Evolutionary conservation across 345 rosid species (phyloP).

Genomic region (Bretschneidera sinensis): DNA sequence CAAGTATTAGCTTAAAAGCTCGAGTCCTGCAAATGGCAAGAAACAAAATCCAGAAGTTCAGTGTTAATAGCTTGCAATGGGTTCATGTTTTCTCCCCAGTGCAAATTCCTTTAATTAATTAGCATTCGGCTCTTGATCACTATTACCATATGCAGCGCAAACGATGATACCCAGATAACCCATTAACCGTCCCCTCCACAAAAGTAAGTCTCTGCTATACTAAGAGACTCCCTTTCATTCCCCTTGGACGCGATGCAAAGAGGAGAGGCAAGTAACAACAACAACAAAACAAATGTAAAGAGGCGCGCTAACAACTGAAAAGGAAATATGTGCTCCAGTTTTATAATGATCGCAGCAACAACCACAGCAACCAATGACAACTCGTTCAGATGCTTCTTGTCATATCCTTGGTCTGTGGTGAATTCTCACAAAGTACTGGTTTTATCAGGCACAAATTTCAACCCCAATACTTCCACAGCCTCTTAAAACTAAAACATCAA

Average conservation of each 20-base stretch:
- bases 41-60: conserved; percentile 44
- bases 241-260: conserved; percentile 31
- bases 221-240: conserved; percentile 1
- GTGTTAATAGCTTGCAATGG: conserved; percentile 35
- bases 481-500: too few species aligned
- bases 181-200: conserved; percentile 9
- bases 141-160: too few species aligned
- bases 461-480: too few species aligned
- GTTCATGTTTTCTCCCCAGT: conserved; percentile 19
- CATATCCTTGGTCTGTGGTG: conserved; percentile 19
- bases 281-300: conserved; percentile 25
- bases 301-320: conserved; percentile 18
- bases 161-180: too few species aligned
- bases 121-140: neutral
- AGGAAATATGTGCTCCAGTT: conserved; percentile 30
- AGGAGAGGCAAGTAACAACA: conserved; percentile 38
- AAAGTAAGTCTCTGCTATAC: conserved; percentile 3
- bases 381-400: conserved; percentile 39
- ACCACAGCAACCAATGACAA: conserved; percentile 38
- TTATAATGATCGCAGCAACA: conserved; percentile 35
- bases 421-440: conserved; percentile 47
- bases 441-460: too few species aligned
- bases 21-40: conserved; percentile 44
- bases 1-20: conserved; percentile 29
- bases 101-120: conserved; percentile 1